Evolutionary conservation across 805 yeast species (phyloP).

Genomic region (Wickerhamiella galacta): DNA sequence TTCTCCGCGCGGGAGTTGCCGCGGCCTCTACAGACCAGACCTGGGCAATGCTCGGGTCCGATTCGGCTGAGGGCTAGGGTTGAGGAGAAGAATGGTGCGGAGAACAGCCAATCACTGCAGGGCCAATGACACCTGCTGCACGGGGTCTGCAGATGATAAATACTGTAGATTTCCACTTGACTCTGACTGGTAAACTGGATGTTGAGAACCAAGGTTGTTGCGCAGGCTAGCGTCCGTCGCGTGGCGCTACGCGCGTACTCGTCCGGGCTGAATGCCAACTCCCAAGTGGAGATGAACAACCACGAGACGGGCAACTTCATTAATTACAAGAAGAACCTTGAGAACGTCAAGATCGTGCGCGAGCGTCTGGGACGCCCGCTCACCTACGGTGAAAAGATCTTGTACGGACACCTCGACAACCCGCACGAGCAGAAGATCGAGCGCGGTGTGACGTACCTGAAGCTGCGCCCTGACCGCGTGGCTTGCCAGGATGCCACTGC

Average conservation of each 20-base stretch:
- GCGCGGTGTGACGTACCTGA: constrained; percentile 83
- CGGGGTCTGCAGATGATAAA: background rate
- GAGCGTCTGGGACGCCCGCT: constrained; percentile 72
- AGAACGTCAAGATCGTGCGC: constrained; percentile 73
- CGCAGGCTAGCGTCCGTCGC: constrained; percentile 9
- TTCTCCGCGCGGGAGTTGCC: too few relatives aligned
- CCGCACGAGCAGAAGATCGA: constrained; percentile 74
- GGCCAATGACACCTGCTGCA: background rate
- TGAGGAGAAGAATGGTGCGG: too few relatives aligned
- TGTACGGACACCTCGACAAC: constrained; percentile 87
- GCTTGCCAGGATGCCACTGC: constrained; percentile 99
- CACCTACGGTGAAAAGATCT: constrained; percentile 87
- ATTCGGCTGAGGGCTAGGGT: constrained; percentile 8
- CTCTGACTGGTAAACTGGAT: too few relatives aligned
- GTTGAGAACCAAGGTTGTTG: constrained; percentile 7
- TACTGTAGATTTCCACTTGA: too few relatives aligned
- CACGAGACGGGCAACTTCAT: constrained; percentile 54
- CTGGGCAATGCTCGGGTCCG: constrained; percentile 3
- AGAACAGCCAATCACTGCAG: background rate
- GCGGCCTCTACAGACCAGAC: too few relatives aligned
- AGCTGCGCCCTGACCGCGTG: constrained; percentile 92
- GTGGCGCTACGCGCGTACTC: constrained; percentile 14
- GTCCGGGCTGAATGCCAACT: constrained; percentile 35
- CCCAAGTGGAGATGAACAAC: constrained; percentile 60
- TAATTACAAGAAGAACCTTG: constrained; percentile 79